These are phyloP conservation scores for Scolecobasidium constrictum DNA, from an alignment of 2,329 filamentous ascomycete species.

Conservation along the genomic window DNA sequence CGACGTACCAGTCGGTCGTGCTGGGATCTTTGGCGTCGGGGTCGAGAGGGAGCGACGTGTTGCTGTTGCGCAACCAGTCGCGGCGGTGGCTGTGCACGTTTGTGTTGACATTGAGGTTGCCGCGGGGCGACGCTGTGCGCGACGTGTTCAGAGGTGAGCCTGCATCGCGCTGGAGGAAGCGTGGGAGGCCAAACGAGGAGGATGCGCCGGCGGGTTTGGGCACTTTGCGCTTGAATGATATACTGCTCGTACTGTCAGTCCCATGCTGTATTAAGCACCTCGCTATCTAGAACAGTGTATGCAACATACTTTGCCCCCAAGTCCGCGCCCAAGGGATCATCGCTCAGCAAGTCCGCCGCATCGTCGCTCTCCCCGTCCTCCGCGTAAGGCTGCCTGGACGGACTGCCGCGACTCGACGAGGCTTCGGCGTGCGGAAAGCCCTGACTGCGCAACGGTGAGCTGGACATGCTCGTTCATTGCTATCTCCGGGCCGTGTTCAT, in stretches of 20 bases:
- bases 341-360: constrained; percentile 38
- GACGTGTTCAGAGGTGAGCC: constrained; percentile 17
- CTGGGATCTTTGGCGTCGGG: constrained; percentile 33
- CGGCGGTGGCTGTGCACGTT: constrained; percentile 16
- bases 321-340: constrained; percentile 45
- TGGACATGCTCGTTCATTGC: constrained; percentile 9
- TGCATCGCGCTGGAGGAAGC: constrained; percentile 28
- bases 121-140: constrained; percentile 18
- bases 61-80: constrained; percentile 30
- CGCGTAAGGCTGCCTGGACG: constrained; percentile 9
- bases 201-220: constrained; percentile 18
- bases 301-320: constrained; percentile 31
- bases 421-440: constrained; percentile 1
- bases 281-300: neutral
- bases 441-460: constrained; percentile 3
- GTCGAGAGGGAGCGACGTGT: constrained; percentile 26
- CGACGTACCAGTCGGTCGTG: constrained; percentile 70
- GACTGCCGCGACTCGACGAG: constrained; percentile 3
- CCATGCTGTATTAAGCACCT: neutral
- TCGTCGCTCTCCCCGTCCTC: constrained; percentile 38
- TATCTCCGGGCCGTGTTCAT: neutral
- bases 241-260: constrained; percentile 24
- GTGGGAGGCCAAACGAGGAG: constrained; percentile 29
- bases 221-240: constrained; percentile 65
- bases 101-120: constrained; percentile 5